Conservation (phyloP, 2,329 filamentous ascomycete species). For the Colletotrichum higginsianum region DNA sequence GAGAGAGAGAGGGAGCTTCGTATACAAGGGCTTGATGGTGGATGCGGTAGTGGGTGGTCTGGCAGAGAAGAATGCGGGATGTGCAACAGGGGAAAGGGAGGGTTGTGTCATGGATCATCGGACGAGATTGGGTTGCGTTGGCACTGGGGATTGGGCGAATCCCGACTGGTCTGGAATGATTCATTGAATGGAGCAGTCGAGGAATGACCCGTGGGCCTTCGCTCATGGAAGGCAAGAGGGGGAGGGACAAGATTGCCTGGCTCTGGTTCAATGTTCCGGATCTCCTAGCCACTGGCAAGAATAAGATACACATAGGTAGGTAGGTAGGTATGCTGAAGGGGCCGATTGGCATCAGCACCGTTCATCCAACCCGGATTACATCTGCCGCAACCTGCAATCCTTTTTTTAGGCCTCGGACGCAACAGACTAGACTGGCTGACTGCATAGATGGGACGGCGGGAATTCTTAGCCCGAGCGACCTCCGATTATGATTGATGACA, state of each 20-base stretch:
- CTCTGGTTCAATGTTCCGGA: too few species aligned
- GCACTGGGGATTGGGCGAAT: slow-evolving; percentile 27
- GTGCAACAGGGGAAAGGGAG: slow-evolving; percentile 36
- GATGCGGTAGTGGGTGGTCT: neutral
- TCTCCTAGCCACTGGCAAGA: too few species aligned
- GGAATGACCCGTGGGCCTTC: neutral
- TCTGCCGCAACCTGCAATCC: neutral
- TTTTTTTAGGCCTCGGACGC: neutral
- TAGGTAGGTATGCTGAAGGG: neutral
- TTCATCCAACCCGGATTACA: neutral
- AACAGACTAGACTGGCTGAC: neutral
- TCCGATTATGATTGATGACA: slow-evolving; percentile 8
- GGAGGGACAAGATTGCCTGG: neutral
- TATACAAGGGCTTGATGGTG: slow-evolving; percentile 4
- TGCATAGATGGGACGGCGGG: neutral
- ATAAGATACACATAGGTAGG: too few species aligned
- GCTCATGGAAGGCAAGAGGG: neutral
- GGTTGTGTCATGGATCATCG: slow-evolving; percentile 33
- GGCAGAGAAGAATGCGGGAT: slow-evolving; percentile 34
- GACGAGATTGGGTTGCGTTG: slow-evolving; percentile 37
- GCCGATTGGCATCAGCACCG: neutral
- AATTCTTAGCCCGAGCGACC: neutral
- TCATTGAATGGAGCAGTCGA: slow-evolving; percentile 17
- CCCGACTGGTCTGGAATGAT: slow-evolving; percentile 38
- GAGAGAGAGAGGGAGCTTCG: neutral